Conservation (phyloP, 2,329 filamentous ascomycete genomes). For the Xylariaceae sp. region DNA sequence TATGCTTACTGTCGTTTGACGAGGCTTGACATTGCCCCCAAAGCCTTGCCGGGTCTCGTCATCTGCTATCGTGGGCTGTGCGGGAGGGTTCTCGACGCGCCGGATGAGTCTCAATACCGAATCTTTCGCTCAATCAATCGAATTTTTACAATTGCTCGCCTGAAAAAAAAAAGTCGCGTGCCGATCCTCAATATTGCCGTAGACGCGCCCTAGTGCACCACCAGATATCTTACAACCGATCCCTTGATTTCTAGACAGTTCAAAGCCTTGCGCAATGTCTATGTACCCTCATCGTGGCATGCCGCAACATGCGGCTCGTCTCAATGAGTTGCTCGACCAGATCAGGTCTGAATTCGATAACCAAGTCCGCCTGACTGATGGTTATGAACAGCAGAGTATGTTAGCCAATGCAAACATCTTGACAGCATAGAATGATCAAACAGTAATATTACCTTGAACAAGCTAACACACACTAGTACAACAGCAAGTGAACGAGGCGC, state of each 20-base stretch:
- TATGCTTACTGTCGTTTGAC: slow-evolving; percentile 23
- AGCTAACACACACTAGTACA: slow-evolving; percentile 58
- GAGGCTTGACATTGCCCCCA: slow-evolving; percentile 16
- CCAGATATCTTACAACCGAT: no score
- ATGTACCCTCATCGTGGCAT: slow-evolving; percentile 94
- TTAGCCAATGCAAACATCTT: slow-evolving; percentile 29
- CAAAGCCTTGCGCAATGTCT: slow-evolving; percentile 53
- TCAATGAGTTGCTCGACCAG: slow-evolving; percentile 89
- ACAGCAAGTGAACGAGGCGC: slow-evolving; percentile 89
- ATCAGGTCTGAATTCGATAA: slow-evolving; percentile 88
- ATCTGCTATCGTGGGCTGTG: slow-evolving; percentile 12
- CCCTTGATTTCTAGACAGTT: no score
- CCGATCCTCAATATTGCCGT: no score
- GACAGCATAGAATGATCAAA: no score
- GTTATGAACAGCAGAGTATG: slow-evolving; percentile 93
- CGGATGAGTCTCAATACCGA: no score
- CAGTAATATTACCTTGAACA: no score
- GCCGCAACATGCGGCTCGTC: slow-evolving; percentile 58
- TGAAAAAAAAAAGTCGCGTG: no score
- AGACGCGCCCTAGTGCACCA: no score
- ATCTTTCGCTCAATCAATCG: no score
- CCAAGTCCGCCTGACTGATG: slow-evolving; percentile 74
- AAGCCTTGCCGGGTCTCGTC: slow-evolving; percentile 17
- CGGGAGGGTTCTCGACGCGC: background rate
- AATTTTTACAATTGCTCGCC: no score